Base-by-base conservation (phyloP, 2,329 filamentous ascomycete species). In the Fusarium albidum region DNA sequence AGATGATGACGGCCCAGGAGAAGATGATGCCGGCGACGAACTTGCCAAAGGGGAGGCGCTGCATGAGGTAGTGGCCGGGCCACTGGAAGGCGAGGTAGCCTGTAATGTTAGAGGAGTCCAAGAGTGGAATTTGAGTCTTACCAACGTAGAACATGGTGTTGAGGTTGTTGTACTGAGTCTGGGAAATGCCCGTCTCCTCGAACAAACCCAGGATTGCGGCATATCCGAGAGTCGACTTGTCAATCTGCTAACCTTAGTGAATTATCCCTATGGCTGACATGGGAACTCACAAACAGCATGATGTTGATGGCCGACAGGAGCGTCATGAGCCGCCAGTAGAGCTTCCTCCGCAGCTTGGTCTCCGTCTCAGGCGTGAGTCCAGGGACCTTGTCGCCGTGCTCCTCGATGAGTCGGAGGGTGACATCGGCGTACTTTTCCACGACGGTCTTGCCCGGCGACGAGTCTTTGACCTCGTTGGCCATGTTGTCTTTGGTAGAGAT, bases 71-170 rank as follows among this genome's bases (percentile, higher is more conserved):
- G 45, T 75, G 71, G 1, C 74, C 74, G 0, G 75, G 75, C 55
- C 68, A 67, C 42, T 75, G 71, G 4, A 68, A 71, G 2, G 69
- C 66, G 17, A 76, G 55, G 34, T 76, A 77, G 0, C 73, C 73
- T 72, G 25, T n/a, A 10, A 2, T 3, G 26, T 44, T n/a, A 32
- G n/a, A 6, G 4, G 2, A 3, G 4, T 11, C 1, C 2, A 2
- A 2, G 8, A 1, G 6, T 6, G 25, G 10, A 38, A 13, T 44
- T 18, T 14, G 18, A 15, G 18, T 17, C 65, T 14, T 59, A 75
- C 74, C 74, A 33, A 74, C 72, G 31, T 76, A 77, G 52, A 76
- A 77, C 26, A 77, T 68, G 3, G 73, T 76, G 52, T 71, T 73
- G 2, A 76, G 55, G 35, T 76, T 76, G 41, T 76, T 76, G 46